These are phyloP conservation scores for Calocybe cyanea DNA, from an alignment of 768 basidiomycete genomes.

Conservation along the genomic window DNA sequence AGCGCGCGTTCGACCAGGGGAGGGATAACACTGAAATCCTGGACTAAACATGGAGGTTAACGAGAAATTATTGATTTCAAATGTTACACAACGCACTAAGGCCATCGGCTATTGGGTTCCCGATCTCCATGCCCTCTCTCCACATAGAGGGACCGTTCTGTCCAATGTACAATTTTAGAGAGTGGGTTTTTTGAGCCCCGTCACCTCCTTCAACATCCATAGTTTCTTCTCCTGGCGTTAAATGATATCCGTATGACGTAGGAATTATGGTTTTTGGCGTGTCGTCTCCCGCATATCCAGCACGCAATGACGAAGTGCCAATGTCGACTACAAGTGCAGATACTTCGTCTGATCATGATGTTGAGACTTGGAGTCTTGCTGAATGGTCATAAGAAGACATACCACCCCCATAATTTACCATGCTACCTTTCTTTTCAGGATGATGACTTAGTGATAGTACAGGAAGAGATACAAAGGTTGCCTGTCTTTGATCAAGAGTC, in stretches of 20 bases:
- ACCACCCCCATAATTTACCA: constrained; percentile 91
- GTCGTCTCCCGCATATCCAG: constrained; percentile 97
- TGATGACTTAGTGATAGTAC: too few species aligned
- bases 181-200: constrained; percentile 32
- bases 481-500: too few species aligned
- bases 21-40: constrained; percentile 73
- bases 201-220: constrained; percentile 46
- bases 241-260: constrained; percentile 79
- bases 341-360: constrained; percentile 74
- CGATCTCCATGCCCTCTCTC: constrained; percentile 86
- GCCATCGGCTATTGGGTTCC: constrained; percentile 79
- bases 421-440: constrained; percentile 28
- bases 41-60: constrained; percentile 36
- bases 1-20: constrained; percentile 73
- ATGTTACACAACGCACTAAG: constrained; percentile 55
- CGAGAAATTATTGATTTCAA: neutral
- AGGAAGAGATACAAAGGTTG: too few species aligned
- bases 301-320: constrained; percentile 84
- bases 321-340: constrained; percentile 95
- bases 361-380: constrained; percentile 1
- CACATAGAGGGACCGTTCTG: constrained; percentile 88
- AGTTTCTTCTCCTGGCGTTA: constrained; percentile 44
- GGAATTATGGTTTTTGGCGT: constrained; percentile 90
- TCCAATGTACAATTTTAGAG: constrained; percentile 72
- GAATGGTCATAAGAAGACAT: constrained; percentile 21